Conservation (phyloP, 768 basidiomycete species). For the Sarcodon aspratus region DNA sequence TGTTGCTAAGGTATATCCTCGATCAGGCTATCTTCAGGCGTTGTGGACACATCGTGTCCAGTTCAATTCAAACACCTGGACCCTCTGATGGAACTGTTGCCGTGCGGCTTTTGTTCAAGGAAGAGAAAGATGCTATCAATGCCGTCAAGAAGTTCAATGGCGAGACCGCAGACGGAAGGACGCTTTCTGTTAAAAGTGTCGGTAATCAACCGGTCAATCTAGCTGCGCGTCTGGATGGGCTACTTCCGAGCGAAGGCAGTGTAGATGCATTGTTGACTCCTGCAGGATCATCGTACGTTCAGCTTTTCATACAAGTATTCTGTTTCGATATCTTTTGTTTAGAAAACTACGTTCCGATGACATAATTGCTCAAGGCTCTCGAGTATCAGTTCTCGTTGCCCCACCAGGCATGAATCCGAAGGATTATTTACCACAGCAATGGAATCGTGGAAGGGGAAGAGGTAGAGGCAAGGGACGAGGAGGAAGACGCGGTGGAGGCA, state of each 20-base stretch:
- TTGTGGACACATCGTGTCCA: constrained; percentile 52
- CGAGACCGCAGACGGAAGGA: constrained; percentile 74
- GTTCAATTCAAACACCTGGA: constrained; percentile 17
- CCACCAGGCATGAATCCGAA: constrained; percentile 55
- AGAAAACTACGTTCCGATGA: constrained; percentile 86
- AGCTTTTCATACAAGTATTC: not conserved
- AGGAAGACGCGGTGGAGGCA: constrained; percentile 19
- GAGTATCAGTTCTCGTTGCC: constrained; percentile 55
- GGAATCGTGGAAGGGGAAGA: constrained; percentile 14
- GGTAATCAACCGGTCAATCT: constrained; percentile 45
- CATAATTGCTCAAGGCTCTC: constrained; percentile 50
- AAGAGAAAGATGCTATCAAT: constrained; percentile 43
- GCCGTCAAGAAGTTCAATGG: constrained; percentile 71
- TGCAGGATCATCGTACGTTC: constrained; percentile 45
- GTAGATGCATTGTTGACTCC: constrained; percentile 44
- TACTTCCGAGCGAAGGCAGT: constrained; percentile 27
- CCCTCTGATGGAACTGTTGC: constrained; percentile 27
- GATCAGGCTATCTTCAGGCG: constrained; percentile 66
- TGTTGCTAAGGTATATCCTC: not conserved
- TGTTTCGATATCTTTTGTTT: not conserved
- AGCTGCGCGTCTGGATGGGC: constrained; percentile 43
- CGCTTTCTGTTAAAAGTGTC: constrained; percentile 52
- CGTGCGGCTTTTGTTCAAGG: constrained; percentile 68
- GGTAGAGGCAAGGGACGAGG: constrained; percentile 24
- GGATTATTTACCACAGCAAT: constrained; percentile 29